Evolutionary conservation across 2,329 filamentous ascomycete genomes (phyloP).

Genomic region (Monosporascus sp.): DNA sequence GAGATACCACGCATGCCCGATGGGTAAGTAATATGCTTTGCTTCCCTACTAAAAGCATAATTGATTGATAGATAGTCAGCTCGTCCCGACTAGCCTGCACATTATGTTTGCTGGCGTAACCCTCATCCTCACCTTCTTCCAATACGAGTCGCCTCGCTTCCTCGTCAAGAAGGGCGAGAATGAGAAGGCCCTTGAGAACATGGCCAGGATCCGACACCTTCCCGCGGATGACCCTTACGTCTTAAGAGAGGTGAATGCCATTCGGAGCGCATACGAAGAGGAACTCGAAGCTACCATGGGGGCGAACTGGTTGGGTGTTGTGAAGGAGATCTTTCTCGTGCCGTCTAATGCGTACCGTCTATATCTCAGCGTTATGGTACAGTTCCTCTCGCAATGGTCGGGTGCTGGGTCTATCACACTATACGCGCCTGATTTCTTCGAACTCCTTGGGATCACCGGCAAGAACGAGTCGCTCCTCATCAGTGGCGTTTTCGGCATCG

Average conservation of each 20-base stretch:
- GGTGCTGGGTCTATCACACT: slow-evolving; percentile 70
- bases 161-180: slow-evolving; percentile 59
- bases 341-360: slow-evolving; percentile 68
- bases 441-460: slow-evolving; percentile 63
- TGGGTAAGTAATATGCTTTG: slow-evolving; percentile 32
- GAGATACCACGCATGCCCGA: slow-evolving; percentile 38
- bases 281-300: slow-evolving; percentile 68
- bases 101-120: slow-evolving; percentile 73
- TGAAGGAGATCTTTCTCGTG: slow-evolving; percentile 64
- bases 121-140: slow-evolving; percentile 62
- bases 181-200: slow-evolving; percentile 50
- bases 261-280: slow-evolving; percentile 60
- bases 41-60: neutral
- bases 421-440: slow-evolving; percentile 70
- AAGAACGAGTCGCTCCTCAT: slow-evolving; percentile 64
- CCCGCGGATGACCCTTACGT: slow-evolving; percentile 56
- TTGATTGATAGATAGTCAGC: slow-evolving; percentile 34
- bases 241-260: slow-evolving; percentile 54
- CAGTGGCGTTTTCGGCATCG: slow-evolving; percentile 69
- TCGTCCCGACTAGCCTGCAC: slow-evolving; percentile 69
- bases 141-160: slow-evolving; percentile 65
- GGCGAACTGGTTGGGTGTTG: slow-evolving; percentile 54
- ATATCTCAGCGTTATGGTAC: slow-evolving; percentile 61
- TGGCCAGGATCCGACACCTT: slow-evolving; percentile 56
- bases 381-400: slow-evolving; percentile 69